These are phyloP conservation scores for Cladobotryum mycophilum DNA, from an alignment of 2,329 filamentous ascomycete genomes.

Conservation along the genomic window DNA sequence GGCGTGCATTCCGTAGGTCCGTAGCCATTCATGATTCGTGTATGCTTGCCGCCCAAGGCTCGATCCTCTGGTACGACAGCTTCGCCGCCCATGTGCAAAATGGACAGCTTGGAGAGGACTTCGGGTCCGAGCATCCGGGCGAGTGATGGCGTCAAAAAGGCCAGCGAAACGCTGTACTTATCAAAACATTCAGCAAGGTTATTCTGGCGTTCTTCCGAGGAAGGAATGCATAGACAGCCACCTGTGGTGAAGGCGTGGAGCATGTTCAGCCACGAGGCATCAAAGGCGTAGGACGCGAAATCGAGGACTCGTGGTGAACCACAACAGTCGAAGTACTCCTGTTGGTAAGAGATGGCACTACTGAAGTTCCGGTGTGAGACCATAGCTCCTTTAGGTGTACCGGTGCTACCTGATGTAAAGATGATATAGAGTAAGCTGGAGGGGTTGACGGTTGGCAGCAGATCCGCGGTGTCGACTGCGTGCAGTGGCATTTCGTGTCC, in stretches of 20 bases:
- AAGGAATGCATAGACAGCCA: constrained; percentile 17
- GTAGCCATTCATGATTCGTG: not conserved
- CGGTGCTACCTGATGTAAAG: constrained; percentile 48
- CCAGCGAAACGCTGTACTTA: not conserved
- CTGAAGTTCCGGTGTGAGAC: constrained; percentile 6
- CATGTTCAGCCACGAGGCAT: not conserved
- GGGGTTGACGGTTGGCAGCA: not conserved
- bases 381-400: constrained; percentile 42
- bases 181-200: constrained; percentile 7
- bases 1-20: not conserved
- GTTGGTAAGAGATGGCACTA: not conserved
- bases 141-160: constrained; percentile 10
- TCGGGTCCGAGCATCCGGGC: constrained; percentile 7
- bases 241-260: constrained; percentile 7
- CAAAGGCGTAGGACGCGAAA: constrained; percentile 5
- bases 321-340: not conserved
- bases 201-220: constrained; percentile 12
- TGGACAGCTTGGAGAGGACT: constrained; percentile 6
- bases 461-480: too few relatives aligned
- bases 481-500: not conserved
- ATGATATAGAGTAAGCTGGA: constrained; percentile 29
- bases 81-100: constrained; percentile 13
- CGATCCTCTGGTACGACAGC: not conserved
- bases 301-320: constrained; percentile 14
- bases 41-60: not conserved